Evolutionary conservation across 176 grass and related monocot species (phyloP).

Genomic region (Thalia dealbata): DNA sequence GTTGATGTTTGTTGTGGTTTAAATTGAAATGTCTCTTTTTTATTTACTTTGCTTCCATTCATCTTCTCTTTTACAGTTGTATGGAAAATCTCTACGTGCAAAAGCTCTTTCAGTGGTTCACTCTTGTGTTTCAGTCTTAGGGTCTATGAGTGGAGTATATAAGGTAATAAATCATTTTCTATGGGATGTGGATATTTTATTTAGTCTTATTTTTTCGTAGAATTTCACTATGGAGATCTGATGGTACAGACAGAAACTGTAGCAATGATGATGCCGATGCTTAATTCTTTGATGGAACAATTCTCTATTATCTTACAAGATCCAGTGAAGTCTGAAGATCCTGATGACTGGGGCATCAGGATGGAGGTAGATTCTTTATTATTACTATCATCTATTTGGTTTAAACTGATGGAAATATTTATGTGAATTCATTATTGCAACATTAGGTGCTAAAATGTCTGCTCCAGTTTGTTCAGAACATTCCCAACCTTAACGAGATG

Average conservation of each 20-base stretch:
- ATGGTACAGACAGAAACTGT: slow-evolving; percentile 63
- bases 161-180: slow-evolving; percentile 34
- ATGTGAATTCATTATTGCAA: slow-evolving; percentile 27
- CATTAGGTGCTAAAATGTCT: slow-evolving; percentile 94
- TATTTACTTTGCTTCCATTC: slow-evolving; percentile 26
- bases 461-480: slow-evolving; percentile 87
- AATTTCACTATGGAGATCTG: slow-evolving; percentile 13
- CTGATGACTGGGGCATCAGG: slow-evolving; percentile 89
- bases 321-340: slow-evolving; percentile 63
- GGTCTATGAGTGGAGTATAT: slow-evolving; percentile 91
- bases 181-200: not conserved
- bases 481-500: slow-evolving; percentile 57
- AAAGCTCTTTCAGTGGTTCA: slow-evolving; percentile 87
- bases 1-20: not conserved
- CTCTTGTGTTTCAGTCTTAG: slow-evolving; percentile 90
- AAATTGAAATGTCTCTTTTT: not conserved
- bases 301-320: slow-evolving; percentile 66
- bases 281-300: slow-evolving; percentile 75
- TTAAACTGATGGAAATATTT: slow-evolving; percentile 1
- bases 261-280: slow-evolving; percentile 58
- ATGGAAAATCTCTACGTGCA: slow-evolving; percentile 68
- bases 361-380: slow-evolving; percentile 65
- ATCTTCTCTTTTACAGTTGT: slow-evolving; percentile 42
- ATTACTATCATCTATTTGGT: not conserved
- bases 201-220: slow-evolving; percentile 4